Conservation (phyloP, 495 filamentous ascomycete species). For the Neurospora sp. region DNA sequence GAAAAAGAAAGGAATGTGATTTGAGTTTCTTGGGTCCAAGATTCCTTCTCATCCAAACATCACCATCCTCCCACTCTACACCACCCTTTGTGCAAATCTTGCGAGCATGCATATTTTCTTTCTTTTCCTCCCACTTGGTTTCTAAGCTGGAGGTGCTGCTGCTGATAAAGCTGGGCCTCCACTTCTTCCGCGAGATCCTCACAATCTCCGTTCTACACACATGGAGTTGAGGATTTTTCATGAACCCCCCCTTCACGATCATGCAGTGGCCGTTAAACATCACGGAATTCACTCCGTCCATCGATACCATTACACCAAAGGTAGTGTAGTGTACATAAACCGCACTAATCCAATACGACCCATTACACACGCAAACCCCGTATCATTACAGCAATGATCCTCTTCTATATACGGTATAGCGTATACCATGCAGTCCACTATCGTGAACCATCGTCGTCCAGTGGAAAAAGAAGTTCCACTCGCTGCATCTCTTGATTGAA, state of each 20-base stretch:
- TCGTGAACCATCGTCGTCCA: not conserved
- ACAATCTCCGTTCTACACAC: not conserved
- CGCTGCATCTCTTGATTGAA: not conserved
- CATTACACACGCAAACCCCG: not conserved
- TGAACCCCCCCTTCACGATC: not conserved
- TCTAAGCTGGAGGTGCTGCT: not conserved
- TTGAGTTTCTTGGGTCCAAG: not conserved
- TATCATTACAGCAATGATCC: not conserved
- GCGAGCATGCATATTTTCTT: not conserved
- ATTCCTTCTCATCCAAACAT: not conserved
- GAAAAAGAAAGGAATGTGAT: not conserved
- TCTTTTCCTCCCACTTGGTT: not conserved
- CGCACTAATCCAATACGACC: not conserved
- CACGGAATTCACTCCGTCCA: not conserved
- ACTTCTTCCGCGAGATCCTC: not conserved
- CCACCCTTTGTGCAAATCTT: not conserved
- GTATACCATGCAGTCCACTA: not conserved
- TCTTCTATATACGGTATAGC: not conserved
- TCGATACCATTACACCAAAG: not conserved
- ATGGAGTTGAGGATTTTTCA: not conserved
- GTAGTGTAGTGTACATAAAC: not conserved
- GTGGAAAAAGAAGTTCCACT: not conserved
- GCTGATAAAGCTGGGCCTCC: not conserved
- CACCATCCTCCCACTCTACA: not conserved
- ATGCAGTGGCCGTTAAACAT: not conserved